Evolutionary conservation across 2,329 filamentous ascomycete genomes (phyloP), one percentile per base, ranked within the genome.

Genomic region (Sclerotinia spermophila): DNA sequence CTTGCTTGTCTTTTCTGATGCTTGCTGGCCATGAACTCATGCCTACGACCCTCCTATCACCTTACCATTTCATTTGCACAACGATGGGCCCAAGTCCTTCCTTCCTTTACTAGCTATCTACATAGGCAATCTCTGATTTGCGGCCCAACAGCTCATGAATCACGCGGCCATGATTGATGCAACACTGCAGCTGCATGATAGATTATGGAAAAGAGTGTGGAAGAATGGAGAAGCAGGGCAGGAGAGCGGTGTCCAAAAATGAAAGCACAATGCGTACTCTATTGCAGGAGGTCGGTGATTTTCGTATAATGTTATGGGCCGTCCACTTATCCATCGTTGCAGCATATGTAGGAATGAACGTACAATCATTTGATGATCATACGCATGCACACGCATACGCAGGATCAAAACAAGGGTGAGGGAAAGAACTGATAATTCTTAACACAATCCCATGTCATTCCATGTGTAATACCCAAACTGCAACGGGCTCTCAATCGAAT

Each of bases 111-210:
- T 42, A 69, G 68, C 59, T 66, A 38, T 69, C 33, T 56, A 66
- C 68, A 65, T 58, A 56, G 45, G 45, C 21, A 45, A 61, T 61
- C 38, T 56, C 27, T 66, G 68, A 66, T 69, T 69, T 66, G 60
- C 68, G 61, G 67, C 67, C 67, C 67, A 69, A 69, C 59, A 69
- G 44, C 60, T 66, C 60, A 45, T 64, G 68, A 40, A 66, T 69
- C 68, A 69, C 68, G 68, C 68, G 68, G 59, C 61, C 68, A 69
- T 65, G 27, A 51, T 33, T 53, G 45, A 66, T 44, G 59, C 59
- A n/a, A 27, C 68, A 69, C 68, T 58, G 68, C 68, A 69, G 68
- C 61, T 69, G 68, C 68, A 69, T 69, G 68, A 66, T 5, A 40
- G 35, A 53, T 64, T 42, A 64, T 69, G 38, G 58, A 51, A 66